These are phyloP conservation scores for Arachis stenosperma DNA, from an alignment of 306 rosid genomes.

Conservation along the genomic window DNA sequence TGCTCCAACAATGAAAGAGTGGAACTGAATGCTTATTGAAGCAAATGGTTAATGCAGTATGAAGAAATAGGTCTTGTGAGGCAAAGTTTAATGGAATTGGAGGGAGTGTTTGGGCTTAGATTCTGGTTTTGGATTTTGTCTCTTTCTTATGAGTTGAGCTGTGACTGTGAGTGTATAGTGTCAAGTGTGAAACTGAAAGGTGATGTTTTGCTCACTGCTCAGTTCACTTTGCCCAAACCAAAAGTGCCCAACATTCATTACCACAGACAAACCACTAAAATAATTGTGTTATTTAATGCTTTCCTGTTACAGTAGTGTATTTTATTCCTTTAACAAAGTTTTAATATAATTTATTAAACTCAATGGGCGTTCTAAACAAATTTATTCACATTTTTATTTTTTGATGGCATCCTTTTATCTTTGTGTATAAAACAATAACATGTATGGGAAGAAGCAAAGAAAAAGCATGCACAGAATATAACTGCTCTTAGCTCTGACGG, in stretches of 20 bases:
- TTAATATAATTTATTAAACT: no score
- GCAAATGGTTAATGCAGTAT: conserved; percentile 30
- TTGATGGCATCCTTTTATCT: neutral
- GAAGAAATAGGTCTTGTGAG: neutral
- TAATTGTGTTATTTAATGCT: neutral
- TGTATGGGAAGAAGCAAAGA: no score
- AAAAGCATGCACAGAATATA: neutral
- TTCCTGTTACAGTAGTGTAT: no score
- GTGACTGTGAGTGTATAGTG: neutral
- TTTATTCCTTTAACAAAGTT: no score
- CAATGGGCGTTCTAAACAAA: no score
- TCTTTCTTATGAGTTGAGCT: neutral
- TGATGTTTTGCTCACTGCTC: neutral
- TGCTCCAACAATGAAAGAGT: neutral
- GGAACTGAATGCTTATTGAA: conserved; percentile 28
- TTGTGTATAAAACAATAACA: neutral
- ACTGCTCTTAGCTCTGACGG: neutral
- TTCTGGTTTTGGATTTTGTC: neutral
- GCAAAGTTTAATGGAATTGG: neutral
- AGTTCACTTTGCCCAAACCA: neutral
- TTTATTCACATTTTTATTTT: no score
- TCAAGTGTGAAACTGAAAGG: no score
- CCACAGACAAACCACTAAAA: neutral
- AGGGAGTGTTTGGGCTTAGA: neutral
- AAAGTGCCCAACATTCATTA: neutral